A percentile compares a stretch with the other conserved stretches of the same genome.
Evolutionary conservation across 225 moss, liverwort and hornwort species (phyloP).

Genomic region (Rhytidiadelphus loreus): DNA sequence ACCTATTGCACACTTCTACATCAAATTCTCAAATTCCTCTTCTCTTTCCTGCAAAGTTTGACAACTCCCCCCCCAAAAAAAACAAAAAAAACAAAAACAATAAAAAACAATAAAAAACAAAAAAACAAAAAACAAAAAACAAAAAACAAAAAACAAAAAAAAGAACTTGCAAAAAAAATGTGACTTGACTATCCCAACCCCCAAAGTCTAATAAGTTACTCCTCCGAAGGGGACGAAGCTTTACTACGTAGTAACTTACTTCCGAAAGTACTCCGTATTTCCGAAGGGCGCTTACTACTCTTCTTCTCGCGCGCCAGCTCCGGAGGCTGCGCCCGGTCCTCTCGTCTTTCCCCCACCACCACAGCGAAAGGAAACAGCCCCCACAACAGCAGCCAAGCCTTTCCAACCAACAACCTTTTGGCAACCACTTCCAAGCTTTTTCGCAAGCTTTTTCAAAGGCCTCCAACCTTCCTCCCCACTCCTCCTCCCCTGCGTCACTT

Average conservation of each 20-base stretch:
- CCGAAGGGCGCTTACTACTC: background rate
- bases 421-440: background rate
- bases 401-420: background rate
- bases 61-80: background rate
- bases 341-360: background rate
- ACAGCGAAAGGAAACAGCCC: background rate
- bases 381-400: background rate
- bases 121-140: background rate
- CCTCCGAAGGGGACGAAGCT: background rate
- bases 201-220: background rate
- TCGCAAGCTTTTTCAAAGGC: background rate
- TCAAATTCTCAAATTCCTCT: fast-evolving
- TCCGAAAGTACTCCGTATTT: background rate
- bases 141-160: background rate
- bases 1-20: fast-evolving
- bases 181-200: background rate
- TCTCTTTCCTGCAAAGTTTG: background rate
- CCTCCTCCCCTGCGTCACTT: background rate
- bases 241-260: background rate
- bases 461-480: background rate
- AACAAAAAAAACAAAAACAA: background rate
- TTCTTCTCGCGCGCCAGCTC: background rate
- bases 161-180: background rate
- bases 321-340: background rate
- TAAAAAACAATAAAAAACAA: background rate